Conservation (phyloP, 371 early-diverging fungal genomes). For the Saksenaea vasiformis region DNA sequence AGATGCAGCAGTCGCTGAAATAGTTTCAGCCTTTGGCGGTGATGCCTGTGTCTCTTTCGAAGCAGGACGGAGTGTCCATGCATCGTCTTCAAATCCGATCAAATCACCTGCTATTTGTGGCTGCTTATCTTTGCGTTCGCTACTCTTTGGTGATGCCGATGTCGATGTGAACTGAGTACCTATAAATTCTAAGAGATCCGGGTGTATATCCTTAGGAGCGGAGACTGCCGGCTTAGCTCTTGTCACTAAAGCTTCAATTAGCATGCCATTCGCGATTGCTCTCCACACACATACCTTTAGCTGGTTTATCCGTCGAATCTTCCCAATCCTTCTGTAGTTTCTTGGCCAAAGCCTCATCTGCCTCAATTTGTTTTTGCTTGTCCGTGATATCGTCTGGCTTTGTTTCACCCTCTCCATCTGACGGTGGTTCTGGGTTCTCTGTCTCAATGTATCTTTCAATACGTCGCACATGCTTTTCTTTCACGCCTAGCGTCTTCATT, state of each 20-base stretch:
- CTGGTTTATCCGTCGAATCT: conserved; percentile 35
- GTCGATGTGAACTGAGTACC: conserved; percentile 31
- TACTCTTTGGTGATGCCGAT: conserved; percentile 10
- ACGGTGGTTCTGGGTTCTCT: conserved; percentile 36
- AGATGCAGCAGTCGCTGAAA: not conserved
- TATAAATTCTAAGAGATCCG: conserved; percentile 40
- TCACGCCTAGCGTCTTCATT: conserved; percentile 76
- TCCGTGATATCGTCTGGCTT: conserved; percentile 19
- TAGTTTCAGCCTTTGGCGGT: not conserved
- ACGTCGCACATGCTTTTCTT: conserved; percentile 82
- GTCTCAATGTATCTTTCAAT: conserved; percentile 66
- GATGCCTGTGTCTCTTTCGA: not conserved
- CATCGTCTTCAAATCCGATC: conserved; percentile 60
- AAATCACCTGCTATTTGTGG: conserved; percentile 11
- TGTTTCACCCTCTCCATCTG: conserved; percentile 36
- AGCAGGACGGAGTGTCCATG: conserved; percentile 43
- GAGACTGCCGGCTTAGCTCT: conserved; percentile 45
- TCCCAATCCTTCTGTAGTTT: conserved; percentile 64
- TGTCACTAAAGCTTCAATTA: conserved; percentile 14
- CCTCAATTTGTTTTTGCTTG: conserved; percentile 33
- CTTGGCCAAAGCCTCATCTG: conserved; percentile 58
- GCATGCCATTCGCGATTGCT: not conserved
- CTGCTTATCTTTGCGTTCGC: conserved; percentile 9
- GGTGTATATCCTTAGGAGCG: conserved; percentile 50
- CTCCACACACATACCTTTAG: conserved; percentile 19